Percentiles rank a stretch among this genome's conserved stretches.
phyloP scores from a whole-genome alignment of 1,284 basidiomycete species.

The Cryptococcus maquisensis region DNA sequence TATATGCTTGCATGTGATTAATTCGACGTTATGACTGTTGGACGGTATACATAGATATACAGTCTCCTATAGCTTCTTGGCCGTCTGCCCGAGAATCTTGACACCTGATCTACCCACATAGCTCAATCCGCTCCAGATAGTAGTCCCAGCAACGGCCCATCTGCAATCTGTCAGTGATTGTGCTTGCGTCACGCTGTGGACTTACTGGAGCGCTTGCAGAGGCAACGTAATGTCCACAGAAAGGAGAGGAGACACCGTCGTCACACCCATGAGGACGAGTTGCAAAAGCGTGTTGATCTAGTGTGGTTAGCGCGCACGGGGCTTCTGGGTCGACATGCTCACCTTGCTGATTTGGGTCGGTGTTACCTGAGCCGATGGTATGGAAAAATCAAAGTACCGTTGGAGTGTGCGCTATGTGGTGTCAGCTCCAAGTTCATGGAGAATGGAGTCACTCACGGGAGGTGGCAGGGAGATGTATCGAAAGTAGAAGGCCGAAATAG shows the following conservation, averaged over 20 bases:
- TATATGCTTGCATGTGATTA: background rate
- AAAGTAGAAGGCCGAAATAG: conserved; percentile 88
- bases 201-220: conserved; percentile 63
- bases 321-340: conserved; percentile 10
- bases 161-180: conserved; percentile 51
- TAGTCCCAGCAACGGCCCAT: conserved; percentile 79
- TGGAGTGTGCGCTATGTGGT: conserved; percentile 71
- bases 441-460: conserved; percentile 61
- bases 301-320: conserved; percentile 13
- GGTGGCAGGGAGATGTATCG: conserved; percentile 82
- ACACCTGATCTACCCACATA: conserved; percentile 76
- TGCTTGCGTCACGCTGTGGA: conserved; percentile 10
- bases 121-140: conserved; percentile 85
- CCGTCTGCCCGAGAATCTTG: conserved; percentile 50
- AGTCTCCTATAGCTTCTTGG: background rate
- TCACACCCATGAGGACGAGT: conserved; percentile 79
- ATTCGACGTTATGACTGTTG: background rate
- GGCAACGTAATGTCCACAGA: conserved; percentile 59
- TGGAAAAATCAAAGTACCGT: conserved; percentile 91
- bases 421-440: conserved; percentile 3
- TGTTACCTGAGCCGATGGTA: conserved; percentile 88
- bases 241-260: conserved; percentile 77
- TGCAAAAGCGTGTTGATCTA: conserved; percentile 92
- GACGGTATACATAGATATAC: background rate
- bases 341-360: conserved; percentile 90